Evolutionary conservation across 805 yeast species (phyloP).

Genomic region (Suhomyces prunicola): DNA sequence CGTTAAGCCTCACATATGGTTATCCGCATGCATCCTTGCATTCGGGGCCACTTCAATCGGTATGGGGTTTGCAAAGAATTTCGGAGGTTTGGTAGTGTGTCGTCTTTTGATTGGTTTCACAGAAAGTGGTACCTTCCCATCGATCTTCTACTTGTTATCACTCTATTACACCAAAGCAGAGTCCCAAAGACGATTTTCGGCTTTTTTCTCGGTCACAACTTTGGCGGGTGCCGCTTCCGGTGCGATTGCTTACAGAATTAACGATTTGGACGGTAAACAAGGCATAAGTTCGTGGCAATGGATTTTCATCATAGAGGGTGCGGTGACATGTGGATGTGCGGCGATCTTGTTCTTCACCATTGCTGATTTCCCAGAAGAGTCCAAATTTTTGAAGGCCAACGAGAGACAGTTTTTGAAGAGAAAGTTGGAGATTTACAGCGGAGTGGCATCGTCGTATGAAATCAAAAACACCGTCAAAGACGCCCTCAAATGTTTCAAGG

Average conservation of each 20-base stretch:
- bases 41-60: slow-evolving; percentile 66
- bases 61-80: slow-evolving; percentile 61
- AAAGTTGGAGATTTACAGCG: slow-evolving; percentile 54
- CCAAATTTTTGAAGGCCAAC: slow-evolving; percentile 46
- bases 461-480: slow-evolving; percentile 45
- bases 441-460: slow-evolving; percentile 47
- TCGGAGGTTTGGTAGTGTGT: slow-evolving; percentile 57
- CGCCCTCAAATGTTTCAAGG: slow-evolving; percentile 51
- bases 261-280: slow-evolving; percentile 47
- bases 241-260: slow-evolving; percentile 62
- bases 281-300: slow-evolving; percentile 49
- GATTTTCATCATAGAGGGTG: slow-evolving; percentile 50
- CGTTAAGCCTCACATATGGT: slow-evolving; percentile 63
- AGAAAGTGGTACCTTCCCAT: slow-evolving; percentile 74
- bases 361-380: slow-evolving; percentile 72
- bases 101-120: slow-evolving; percentile 65
- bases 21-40: slow-evolving; percentile 53
- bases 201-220: slow-evolving; percentile 68
- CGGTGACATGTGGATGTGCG: slow-evolving; percentile 34
- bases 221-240: slow-evolving; percentile 81
- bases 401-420: slow-evolving; percentile 56
- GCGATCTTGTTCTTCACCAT: slow-evolving; percentile 44
- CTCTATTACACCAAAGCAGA: slow-evolving; percentile 64
- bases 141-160: slow-evolving; percentile 66
- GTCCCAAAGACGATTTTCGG: slow-evolving; percentile 65